Percentiles rank a stretch among this genome's conserved stretches.
Conservation (phyloP, 352 stramenopile species). For the Phytophthora idaei region DNA sequence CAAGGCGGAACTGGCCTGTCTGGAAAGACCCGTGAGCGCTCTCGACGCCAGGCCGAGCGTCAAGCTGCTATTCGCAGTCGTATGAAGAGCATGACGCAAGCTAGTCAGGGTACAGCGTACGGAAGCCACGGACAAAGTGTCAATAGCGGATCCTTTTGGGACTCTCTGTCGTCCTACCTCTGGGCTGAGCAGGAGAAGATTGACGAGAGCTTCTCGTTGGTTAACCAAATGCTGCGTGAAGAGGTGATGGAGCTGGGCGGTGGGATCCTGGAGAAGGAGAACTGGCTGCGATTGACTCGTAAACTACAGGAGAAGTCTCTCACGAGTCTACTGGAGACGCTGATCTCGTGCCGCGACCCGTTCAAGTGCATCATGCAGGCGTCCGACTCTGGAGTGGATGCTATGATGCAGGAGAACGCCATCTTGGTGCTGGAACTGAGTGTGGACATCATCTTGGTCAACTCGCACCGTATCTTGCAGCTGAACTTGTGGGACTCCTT, state of each 20-base stretch:
- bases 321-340: constrained; percentile 69
- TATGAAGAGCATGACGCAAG: constrained; percentile 81
- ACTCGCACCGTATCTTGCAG: constrained; percentile 75
- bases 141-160: constrained; percentile 75
- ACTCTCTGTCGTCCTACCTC: constrained; percentile 82
- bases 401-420: constrained; percentile 90
- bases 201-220: constrained; percentile 80
- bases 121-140: constrained; percentile 39
- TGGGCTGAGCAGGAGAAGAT: constrained; percentile 85
- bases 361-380: constrained; percentile 80
- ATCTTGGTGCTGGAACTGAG: constrained; percentile 88
- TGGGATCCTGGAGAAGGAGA: constrained; percentile 84
- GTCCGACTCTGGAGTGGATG: constrained; percentile 58
- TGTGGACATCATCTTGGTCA: constrained; percentile 86
- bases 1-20: constrained; percentile 67
- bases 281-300: constrained; percentile 83
- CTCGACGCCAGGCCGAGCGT: constrained; percentile 76
- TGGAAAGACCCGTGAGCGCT: constrained; percentile 80
- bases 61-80: constrained; percentile 82
- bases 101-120: constrained; percentile 49
- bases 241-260: constrained; percentile 72
- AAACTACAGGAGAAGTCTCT: constrained; percentile 74
- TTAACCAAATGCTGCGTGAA: constrained; percentile 82
- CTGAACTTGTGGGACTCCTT: constrained; percentile 83
- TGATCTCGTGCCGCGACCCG: constrained; percentile 75